Conservation (phyloP, 768 basidiomycete species). For the Boletus vinaceobasis region DNA sequence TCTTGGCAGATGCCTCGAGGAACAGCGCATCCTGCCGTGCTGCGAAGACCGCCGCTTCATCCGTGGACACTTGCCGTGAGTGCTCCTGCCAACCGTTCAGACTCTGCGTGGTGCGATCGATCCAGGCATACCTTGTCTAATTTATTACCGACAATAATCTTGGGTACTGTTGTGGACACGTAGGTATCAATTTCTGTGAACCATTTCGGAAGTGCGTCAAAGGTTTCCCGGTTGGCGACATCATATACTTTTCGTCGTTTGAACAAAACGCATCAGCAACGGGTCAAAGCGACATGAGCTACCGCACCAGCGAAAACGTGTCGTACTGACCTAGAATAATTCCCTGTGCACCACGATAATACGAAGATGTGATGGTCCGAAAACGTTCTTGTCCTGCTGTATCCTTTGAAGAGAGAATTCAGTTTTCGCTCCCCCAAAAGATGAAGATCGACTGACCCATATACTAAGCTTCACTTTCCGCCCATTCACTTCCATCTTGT, state of each 20-base stretch:
- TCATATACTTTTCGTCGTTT: slow-evolving; percentile 71
- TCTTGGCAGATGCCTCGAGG: slow-evolving; percentile 93
- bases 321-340: slow-evolving; percentile 60
- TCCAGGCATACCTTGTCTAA: slow-evolving; percentile 73
- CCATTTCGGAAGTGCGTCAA: slow-evolving; percentile 94
- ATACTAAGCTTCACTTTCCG: slow-evolving; percentile 91
- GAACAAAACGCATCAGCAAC: not conserved
- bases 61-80: slow-evolving; percentile 78
- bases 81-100: slow-evolving; percentile 58
- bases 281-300: not conserved
- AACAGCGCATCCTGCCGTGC: slow-evolving; percentile 79
- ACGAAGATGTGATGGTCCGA: slow-evolving; percentile 90
- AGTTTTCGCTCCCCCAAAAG: not conserved
- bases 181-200: slow-evolving; percentile 91
- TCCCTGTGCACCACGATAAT: slow-evolving; percentile 88
- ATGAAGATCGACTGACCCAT: slow-evolving; percentile 67
- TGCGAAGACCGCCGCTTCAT: slow-evolving; percentile 80
- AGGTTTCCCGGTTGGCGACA: slow-evolving; percentile 87
- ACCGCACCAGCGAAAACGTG: not conserved
- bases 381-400: slow-evolving; percentile 98
- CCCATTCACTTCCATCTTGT: slow-evolving; percentile 82
- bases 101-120: too few species aligned
- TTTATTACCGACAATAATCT: slow-evolving; percentile 95
- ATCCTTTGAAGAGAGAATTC: slow-evolving; percentile 47
- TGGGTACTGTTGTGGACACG: slow-evolving; percentile 78